Percentiles rank a stretch among this genome's conserved stretches.
These are phyloP conservation scores for Solanum lycopersicoides DNA, from an alignment of 257 asterid species.

Conservation along the genomic window DNA sequence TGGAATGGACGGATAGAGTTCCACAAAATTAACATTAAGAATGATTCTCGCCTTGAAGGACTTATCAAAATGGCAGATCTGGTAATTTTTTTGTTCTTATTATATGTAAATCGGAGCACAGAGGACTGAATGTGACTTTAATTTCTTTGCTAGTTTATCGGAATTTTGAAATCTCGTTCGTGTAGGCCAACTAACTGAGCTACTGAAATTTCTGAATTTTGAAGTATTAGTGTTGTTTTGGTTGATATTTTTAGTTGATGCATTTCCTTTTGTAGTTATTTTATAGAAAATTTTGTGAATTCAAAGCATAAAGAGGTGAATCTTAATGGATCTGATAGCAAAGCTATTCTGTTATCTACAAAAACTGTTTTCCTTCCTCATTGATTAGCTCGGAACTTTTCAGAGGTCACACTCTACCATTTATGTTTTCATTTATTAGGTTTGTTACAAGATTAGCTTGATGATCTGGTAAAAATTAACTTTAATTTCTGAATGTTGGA, in stretches of 20 bases:
- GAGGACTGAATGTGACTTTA: background rate
- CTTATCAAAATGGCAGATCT: conserved; percentile 31
- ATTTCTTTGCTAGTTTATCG: no score
- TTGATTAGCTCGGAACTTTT: background rate
- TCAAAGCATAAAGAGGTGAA: background rate
- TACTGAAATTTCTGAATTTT: background rate
- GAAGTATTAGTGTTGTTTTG: background rate
- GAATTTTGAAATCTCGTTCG: no score
- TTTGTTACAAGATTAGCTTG: background rate
- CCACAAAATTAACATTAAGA: conserved; percentile 21
- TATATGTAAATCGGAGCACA: background rate
- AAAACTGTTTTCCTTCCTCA: background rate
- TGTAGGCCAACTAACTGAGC: background rate
- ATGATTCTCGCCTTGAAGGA: conserved; percentile 27
- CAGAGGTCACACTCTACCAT: background rate
- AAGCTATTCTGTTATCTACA: background rate
- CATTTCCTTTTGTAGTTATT: background rate
- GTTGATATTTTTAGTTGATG: background rate
- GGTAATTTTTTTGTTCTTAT: background rate
- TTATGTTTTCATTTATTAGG: background rate
- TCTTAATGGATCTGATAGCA: background rate
- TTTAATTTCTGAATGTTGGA: background rate
- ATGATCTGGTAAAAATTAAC: background rate
- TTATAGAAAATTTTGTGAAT: background rate
- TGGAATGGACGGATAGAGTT: conserved; percentile 72